Evolutionary conservation across 2,329 filamentous ascomycete genomes (phyloP).

Genomic region (Didymella keratinophila): DNA sequence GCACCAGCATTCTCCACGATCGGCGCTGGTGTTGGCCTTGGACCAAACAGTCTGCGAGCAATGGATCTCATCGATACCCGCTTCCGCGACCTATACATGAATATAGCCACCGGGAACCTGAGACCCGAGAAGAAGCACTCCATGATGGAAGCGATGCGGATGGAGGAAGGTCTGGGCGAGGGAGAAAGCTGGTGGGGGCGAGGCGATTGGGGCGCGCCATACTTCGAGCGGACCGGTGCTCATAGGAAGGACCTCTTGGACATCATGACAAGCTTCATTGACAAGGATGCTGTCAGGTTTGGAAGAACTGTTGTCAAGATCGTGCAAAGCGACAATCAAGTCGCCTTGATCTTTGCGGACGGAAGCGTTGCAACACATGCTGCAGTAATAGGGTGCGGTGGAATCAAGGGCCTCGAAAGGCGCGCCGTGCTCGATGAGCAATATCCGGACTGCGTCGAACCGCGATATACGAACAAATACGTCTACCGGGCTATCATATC

Average conservation of each 20-base stretch:
- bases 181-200: conserved; percentile 48
- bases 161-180: conserved; percentile 52
- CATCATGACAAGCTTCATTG: conserved; percentile 57
- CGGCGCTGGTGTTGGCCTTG: conserved; percentile 43
- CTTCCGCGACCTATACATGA: conserved; percentile 50
- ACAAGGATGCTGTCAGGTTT: conserved; percentile 31
- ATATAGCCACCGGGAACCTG: conserved; percentile 51
- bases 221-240: conserved; percentile 53
- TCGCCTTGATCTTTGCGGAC: conserved; percentile 51
- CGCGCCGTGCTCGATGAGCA: conserved; percentile 25
- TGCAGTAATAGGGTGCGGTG: conserved; percentile 57
- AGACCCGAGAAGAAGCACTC: conserved; percentile 49
- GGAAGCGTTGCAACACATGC: conserved; percentile 46
- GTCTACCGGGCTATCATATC: conserved; percentile 38
- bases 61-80: conserved; percentile 53
- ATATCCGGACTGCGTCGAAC: conserved; percentile 29
- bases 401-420: conserved; percentile 50
- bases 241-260: conserved; percentile 54
- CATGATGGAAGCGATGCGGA: conserved; percentile 53
- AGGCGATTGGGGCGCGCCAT: conserved; percentile 48
- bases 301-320: conserved; percentile 31
- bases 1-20: conserved; percentile 28
- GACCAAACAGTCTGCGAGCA: conserved; percentile 52
- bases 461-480: conserved; percentile 37
- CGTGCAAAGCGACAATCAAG: conserved; percentile 48